phyloP scores from a whole-genome alignment of 1,139 yeast genomes.

The Yarrowia galli region DNA sequence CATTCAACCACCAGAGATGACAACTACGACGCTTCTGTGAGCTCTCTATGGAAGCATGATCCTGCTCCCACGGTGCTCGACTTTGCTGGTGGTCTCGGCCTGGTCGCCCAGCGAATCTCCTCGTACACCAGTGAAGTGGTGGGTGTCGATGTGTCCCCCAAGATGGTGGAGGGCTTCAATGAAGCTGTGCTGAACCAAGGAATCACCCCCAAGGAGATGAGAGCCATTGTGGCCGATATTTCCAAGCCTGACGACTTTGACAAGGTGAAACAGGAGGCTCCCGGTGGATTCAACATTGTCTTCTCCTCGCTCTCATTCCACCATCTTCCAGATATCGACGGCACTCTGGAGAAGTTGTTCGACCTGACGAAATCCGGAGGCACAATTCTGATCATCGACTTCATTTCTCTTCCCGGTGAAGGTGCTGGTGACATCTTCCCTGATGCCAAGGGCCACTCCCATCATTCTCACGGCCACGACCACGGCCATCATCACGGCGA shows the following conservation, averaged over 20 bases:
- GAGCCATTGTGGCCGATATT: conserved; percentile 34
- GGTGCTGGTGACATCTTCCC: background rate
- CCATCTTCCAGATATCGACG: conserved; percentile 46
- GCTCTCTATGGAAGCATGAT: conserved; percentile 24
- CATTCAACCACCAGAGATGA: conserved; percentile 11
- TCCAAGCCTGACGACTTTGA: conserved; percentile 5
- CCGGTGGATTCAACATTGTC: conserved; percentile 45
- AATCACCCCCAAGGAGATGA: conserved; percentile 24
- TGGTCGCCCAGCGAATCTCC: conserved; percentile 46
- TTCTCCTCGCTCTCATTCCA: conserved; percentile 48
- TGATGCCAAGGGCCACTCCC: conserved; percentile 10
- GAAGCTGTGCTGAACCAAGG: conserved; percentile 44
- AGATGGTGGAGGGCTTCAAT: conserved; percentile 46
- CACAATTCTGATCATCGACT: conserved; percentile 45
- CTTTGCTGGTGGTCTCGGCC: conserved; percentile 50
- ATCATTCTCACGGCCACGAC: conserved; percentile 40
- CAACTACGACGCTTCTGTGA: conserved; percentile 38
- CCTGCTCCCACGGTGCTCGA: conserved; percentile 46
- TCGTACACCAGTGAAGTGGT: conserved; percentile 45
- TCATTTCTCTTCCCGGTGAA: conserved; percentile 41
- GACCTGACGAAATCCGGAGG: conserved; percentile 45
- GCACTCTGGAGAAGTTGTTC: conserved; percentile 43
- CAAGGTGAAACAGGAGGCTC: conserved; percentile 16
- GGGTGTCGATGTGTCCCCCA: conserved; percentile 48
- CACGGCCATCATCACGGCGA: conserved; percentile 30